These are phyloP conservation scores for Aspergillus pseudoviridinutans DNA, from an alignment of 2,329 filamentous ascomycete species.

Conservation along the genomic window DNA sequence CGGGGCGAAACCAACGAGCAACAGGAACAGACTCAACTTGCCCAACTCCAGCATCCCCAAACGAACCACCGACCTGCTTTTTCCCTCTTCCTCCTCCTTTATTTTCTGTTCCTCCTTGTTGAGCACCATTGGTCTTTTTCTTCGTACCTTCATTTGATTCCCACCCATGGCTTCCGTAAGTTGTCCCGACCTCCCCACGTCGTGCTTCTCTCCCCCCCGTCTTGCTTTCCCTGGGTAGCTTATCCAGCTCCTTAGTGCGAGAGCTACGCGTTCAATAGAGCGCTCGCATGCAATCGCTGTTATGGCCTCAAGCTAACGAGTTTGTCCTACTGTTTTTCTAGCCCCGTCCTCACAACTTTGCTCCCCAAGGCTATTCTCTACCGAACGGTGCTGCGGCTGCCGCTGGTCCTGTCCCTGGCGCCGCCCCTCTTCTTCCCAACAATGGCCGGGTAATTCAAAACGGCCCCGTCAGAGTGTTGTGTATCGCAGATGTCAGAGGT, in stretches of 20 bases:
- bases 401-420: constrained; percentile 42
- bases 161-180: constrained; percentile 48
- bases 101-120: constrained; percentile 2
- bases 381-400: constrained; percentile 42
- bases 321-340: constrained; percentile 16
- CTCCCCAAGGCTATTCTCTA: constrained; percentile 42
- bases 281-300: constrained; percentile 4
- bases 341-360: constrained; percentile 44
- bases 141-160: constrained; percentile 5
- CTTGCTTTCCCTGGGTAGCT: constrained; percentile 8
- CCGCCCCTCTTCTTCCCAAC: constrained; percentile 47
- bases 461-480: constrained; percentile 45
- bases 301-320: constrained; percentile 17
- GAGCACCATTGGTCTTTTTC: background rate
- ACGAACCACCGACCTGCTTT: background rate
- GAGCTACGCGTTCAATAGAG: constrained; percentile 9
- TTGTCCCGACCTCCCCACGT: constrained; percentile 19
- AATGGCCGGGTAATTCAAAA: constrained; percentile 49
- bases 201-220: constrained; percentile 11
- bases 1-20: background rate
- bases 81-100: constrained; percentile 7
- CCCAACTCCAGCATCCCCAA: background rate
- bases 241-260: constrained; percentile 18
- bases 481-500: constrained; percentile 51
- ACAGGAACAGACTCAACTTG: background rate